Evolutionary conservation across 495 filamentous ascomycete genomes (phyloP), one percentile per base, ranked within the genome.

Genomic region (Astrothelium macrocarpum): DNA sequence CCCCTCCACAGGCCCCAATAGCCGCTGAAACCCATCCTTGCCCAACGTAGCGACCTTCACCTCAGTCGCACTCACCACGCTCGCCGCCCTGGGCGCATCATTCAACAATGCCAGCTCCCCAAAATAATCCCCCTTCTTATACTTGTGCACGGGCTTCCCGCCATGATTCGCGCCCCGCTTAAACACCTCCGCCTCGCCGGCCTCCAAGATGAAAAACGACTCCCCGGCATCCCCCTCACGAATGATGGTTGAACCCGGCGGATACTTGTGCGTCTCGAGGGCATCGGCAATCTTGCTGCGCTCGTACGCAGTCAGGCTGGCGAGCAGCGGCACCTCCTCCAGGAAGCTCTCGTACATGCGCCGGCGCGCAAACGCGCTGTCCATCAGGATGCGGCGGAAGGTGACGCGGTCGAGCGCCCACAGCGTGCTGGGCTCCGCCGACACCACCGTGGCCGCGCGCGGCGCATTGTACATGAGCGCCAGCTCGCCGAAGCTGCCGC

Each of bases 401-500:
- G 94, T 98, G 59, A 97, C 82, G 34, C 94, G 90, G 72, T 98
- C 94, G 49, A 98, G 78, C 14, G 90, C 90, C 94, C 94, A 98
- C 5, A 98, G 82, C 1, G 86, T 93, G 72, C 86, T 90, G 2
- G 86, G 69, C 61, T 95, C 91, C 29, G 86, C 85, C 20, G 89
- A 94, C 61, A 95, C 84, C 61, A 98, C 90, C 1, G 94, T 97
- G 2, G 94, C 94, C n/a, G 95, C 95, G 69, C 94, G 88, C 2
- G 95, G 94, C 18, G 94, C 91, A 70, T 97, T 97, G 77, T 98
- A 98, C 94, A 98, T 97, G 70, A 98, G 80, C 26, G 94, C 94
- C 59, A 98, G 79, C 77, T 98, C 94, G 66, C 94, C 94, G 77
- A 98, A 98, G n/a, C 90, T 95, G 61, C 92, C 91, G 31, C 95